phyloP scores from a whole-genome alignment of 2,329 filamentous ascomycete genomes.

The Hymenoscyphus infarciens region DNA sequence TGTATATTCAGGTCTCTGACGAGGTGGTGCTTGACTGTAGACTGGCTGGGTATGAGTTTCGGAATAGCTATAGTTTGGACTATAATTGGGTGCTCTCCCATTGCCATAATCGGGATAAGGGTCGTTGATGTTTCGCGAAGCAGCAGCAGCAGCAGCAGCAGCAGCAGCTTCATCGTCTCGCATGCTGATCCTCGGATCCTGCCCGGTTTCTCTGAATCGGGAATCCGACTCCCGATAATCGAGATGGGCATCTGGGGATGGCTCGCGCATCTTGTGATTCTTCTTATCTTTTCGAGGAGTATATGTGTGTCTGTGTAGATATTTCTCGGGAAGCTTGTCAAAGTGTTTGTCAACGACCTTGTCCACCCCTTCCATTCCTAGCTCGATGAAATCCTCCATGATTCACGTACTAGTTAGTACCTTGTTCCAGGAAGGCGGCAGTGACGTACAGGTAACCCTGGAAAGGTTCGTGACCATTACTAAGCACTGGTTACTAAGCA shows the following conservation, averaged over 20 bases:
- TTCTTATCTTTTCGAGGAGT: slow-evolving; percentile 17
- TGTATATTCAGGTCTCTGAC: slow-evolving; percentile 16
- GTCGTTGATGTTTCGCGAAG: slow-evolving; percentile 5
- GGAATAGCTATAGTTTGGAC: slow-evolving; percentile 2
- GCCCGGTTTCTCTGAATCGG: neutral
- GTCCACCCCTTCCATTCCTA: slow-evolving; percentile 20
- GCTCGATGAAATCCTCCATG: slow-evolving; percentile 17
- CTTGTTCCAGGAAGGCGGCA: neutral
- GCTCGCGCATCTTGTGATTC: neutral
- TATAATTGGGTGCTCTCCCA: neutral
- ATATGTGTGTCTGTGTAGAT: slow-evolving; percentile 23
- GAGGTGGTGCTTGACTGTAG: slow-evolving; percentile 10
- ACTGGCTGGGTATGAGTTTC: neutral
- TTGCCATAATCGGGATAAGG: neutral
- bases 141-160: too few species aligned
- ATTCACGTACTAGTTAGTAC: neutral
- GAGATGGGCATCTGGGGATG: slow-evolving; percentile 5
- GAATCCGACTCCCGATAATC: neutral
- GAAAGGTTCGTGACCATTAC: neutral
- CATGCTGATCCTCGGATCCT: slow-evolving; percentile 1
- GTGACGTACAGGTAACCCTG: neutral
- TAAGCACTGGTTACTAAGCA: too few species aligned
- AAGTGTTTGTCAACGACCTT: slow-evolving; percentile 27
- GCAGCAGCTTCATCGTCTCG: slow-evolving; percentile 2
- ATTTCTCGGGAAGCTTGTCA: slow-evolving; percentile 25